Evolutionary conservation across 2,329 filamentous ascomycete genomes (phyloP).

Genomic region (Cercospora zeae-maydis): DNA sequence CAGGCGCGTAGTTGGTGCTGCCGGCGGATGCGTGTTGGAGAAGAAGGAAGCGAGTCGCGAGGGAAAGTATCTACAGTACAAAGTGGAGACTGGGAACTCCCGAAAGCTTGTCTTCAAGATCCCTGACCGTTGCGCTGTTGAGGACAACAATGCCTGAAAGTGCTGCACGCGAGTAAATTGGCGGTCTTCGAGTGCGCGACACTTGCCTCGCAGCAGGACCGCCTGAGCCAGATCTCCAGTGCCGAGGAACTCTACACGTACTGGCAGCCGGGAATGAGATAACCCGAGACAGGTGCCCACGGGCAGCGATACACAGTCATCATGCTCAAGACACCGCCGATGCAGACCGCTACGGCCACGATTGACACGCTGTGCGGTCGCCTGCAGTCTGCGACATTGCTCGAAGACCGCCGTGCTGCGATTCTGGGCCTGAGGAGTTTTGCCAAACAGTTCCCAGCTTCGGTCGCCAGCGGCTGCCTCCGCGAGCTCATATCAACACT

Average conservation of each 20-base stretch:
- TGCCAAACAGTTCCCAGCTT: slow-evolving; percentile 92
- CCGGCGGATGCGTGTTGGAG: slow-evolving; percentile 10
- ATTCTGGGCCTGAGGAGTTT: slow-evolving; percentile 93
- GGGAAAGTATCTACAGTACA: neutral
- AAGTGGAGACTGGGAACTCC: neutral
- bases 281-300: slow-evolving; percentile 21
- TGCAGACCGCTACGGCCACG: slow-evolving; percentile 93
- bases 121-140: neutral
- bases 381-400: slow-evolving; percentile 79
- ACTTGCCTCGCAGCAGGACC: neutral
- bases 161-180: neutral
- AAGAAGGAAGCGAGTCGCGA: neutral
- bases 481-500: slow-evolving; percentile 82
- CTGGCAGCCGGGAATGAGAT: slow-evolving; percentile 18
- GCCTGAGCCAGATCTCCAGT: neutral
- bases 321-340: slow-evolving; percentile 71
- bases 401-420: slow-evolving; percentile 90
- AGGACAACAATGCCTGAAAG: slow-evolving; percentile 1
- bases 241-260: neutral
- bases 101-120: neutral
- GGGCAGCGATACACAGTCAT: slow-evolving; percentile 24
- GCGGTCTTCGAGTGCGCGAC: neutral
- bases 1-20: slow-evolving; percentile 16
- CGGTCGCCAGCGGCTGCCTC: slow-evolving; percentile 88
- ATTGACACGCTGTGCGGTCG: slow-evolving; percentile 86